These are phyloP conservation scores for Komagataella ulmi DNA, from an alignment of 805 yeast species.

Conservation along the genomic window DNA sequence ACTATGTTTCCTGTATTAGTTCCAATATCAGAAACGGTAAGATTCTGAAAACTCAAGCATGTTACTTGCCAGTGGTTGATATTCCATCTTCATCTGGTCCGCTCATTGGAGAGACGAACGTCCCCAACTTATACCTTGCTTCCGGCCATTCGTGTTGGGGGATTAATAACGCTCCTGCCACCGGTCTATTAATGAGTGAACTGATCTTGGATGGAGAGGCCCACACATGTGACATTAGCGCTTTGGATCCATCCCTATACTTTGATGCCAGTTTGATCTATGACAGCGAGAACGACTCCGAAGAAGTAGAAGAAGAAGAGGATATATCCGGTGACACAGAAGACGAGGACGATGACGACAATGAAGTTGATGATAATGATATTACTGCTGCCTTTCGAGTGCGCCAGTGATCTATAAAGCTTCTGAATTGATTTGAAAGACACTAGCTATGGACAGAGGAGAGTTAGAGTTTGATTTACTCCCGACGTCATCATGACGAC, in stretches of 20 bases:
- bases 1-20: conserved; percentile 66
- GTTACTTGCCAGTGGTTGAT: conserved; percentile 89
- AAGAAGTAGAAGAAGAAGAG: conserved; percentile 14
- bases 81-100: conserved; percentile 92
- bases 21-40: conserved; percentile 60
- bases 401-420: not conserved
- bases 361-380: not conserved
- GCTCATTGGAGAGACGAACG: conserved; percentile 85
- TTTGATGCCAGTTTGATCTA: conserved; percentile 53
- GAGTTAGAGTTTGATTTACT: no score
- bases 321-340: conserved; percentile 11
- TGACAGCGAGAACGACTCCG: conserved; percentile 15
- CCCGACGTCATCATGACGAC: not conserved
- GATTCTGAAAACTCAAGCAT: conserved; percentile 78
- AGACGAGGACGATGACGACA: conserved; percentile 5
- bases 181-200: conserved; percentile 90
- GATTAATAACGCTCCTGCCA: conserved; percentile 92
- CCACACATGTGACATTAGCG: conserved; percentile 62
- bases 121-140: conserved; percentile 63
- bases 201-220: conserved; percentile 74
- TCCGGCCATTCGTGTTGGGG: conserved; percentile 99
- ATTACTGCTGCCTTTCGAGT: not conserved
- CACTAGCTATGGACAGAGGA: not conserved
- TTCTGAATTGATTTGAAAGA: not conserved
- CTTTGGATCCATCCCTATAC: conserved; percentile 75